phyloP scores from a whole-genome alignment of 805 yeast species.

The Metschnikowia kofuensis region DNA sequence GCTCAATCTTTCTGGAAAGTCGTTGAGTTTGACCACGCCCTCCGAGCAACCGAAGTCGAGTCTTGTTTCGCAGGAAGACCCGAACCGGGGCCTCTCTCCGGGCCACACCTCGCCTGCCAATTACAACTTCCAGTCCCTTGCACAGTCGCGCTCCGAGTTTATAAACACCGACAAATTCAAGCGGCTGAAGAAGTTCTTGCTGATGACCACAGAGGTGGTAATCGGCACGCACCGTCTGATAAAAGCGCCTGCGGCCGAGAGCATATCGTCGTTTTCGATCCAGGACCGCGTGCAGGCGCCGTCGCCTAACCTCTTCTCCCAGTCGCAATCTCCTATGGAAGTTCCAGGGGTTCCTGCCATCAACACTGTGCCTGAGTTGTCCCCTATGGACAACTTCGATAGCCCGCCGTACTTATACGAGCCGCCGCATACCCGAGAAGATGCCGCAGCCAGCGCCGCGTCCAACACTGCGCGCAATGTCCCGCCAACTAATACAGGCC shows the following conservation, averaged over 20 bases:
- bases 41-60: constrained; percentile 16
- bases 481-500: too few relatives aligned
- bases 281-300: neutral
- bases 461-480: too few relatives aligned
- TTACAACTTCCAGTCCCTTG: constrained; percentile 21
- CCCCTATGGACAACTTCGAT: constrained; percentile 18
- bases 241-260: neutral
- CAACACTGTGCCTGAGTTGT: constrained; percentile 10
- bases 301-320: neutral
- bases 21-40: constrained; percentile 26
- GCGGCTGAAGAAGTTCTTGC: constrained; percentile 71
- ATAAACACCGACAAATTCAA: constrained; percentile 80
- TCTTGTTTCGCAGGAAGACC: constrained; percentile 8
- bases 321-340: neutral
- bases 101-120: constrained; percentile 15
- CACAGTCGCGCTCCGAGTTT: constrained; percentile 40
- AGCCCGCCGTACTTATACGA: constrained; percentile 29
- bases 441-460: neutral
- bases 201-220: constrained; percentile 75
- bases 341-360: neutral
- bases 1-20: constrained; percentile 72
- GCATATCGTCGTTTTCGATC: neutral
- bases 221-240: constrained; percentile 71
- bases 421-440: constrained; percentile 1
- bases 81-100: constrained; percentile 10